phyloP scores from a whole-genome alignment of 1,284 basidiomycete genomes.

The Sphaerobolus stellatus region DNA sequence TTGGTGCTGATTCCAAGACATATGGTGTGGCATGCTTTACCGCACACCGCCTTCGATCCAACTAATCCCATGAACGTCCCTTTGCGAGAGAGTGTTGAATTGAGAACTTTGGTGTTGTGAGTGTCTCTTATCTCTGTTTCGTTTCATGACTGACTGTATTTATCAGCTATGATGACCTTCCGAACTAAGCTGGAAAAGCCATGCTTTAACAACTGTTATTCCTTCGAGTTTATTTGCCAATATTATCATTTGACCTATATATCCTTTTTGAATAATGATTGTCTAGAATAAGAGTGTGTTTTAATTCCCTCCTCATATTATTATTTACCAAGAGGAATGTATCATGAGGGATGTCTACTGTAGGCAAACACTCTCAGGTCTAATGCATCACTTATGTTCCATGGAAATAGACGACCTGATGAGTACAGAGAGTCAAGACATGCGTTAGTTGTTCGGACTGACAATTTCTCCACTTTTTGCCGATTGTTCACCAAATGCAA shows the following conservation, averaged over 20 bases:
- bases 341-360: not conserved
- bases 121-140: conserved; percentile 9
- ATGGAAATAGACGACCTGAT: too few species aligned
- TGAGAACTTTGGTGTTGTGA: conserved; percentile 37
- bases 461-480: too few species aligned
- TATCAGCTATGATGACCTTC: not conserved
- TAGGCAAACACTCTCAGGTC: not conserved
- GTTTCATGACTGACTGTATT: not conserved
- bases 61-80: conserved; percentile 32
- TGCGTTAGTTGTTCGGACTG: too few species aligned
- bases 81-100: conserved; percentile 38
- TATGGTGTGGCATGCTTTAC: conserved; percentile 41
- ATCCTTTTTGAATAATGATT: not conserved
- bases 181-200: not conserved
- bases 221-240: too few species aligned
- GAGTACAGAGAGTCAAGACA: too few species aligned
- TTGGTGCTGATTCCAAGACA: conserved; percentile 37
- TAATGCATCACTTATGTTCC: not conserved
- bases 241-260: too few species aligned
- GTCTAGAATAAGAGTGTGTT: not conserved
- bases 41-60: conserved; percentile 44
- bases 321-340: not conserved
- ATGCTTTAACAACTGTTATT: not conserved
- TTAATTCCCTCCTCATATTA: not conserved
- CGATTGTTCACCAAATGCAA: too few species aligned